Evolutionary conservation across 108 stramenopile species (phyloP).

Genomic region (Discostella stelligeroides): DNA sequence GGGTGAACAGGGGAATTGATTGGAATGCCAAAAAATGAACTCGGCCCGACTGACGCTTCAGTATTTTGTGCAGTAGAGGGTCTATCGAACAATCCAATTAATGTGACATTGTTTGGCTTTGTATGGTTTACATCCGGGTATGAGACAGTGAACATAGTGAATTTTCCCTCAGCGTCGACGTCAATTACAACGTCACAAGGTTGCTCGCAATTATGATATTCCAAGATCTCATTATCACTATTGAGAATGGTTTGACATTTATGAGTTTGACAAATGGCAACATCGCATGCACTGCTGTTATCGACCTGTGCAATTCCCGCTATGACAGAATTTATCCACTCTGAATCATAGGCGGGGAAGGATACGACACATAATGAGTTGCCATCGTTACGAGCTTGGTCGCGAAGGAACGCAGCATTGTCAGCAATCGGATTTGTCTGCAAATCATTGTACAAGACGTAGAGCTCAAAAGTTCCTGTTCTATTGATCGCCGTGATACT

Average conservation of each 20-base stretch:
- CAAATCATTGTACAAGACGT: slow-evolving; percentile 13
- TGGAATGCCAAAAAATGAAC: slow-evolving; percentile 11
- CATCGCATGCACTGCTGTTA: background rate
- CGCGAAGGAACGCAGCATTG: background rate
- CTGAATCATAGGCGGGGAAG: background rate
- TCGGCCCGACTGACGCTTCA: background rate
- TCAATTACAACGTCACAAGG: slow-evolving; percentile 21
- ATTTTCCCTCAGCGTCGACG: slow-evolving; percentile 1
- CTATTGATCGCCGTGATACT: slow-evolving; percentile 2
- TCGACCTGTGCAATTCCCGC: background rate
- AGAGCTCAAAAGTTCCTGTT: slow-evolving; percentile 19
- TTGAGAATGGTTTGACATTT: background rate
- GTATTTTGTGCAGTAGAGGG: too few relatives aligned
- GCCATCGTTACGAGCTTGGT: background rate
- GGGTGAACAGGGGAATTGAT: slow-evolving; percentile 22
- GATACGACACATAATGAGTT: slow-evolving; percentile 1
- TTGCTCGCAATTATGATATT: slow-evolving; percentile 19
- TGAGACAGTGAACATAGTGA: slow-evolving; percentile 13
- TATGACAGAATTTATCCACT: background rate
- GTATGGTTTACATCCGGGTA: background rate
- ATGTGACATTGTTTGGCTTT: slow-evolving; percentile 13
- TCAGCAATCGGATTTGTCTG: slow-evolving; percentile 3
- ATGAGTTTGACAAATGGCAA: background rate
- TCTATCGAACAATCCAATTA: slow-evolving; percentile 19
- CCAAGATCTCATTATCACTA: background rate